Evolutionary conservation across 2,329 filamentous ascomycete species (phyloP).

Genomic region (Alternaria angustiovoidea): DNA sequence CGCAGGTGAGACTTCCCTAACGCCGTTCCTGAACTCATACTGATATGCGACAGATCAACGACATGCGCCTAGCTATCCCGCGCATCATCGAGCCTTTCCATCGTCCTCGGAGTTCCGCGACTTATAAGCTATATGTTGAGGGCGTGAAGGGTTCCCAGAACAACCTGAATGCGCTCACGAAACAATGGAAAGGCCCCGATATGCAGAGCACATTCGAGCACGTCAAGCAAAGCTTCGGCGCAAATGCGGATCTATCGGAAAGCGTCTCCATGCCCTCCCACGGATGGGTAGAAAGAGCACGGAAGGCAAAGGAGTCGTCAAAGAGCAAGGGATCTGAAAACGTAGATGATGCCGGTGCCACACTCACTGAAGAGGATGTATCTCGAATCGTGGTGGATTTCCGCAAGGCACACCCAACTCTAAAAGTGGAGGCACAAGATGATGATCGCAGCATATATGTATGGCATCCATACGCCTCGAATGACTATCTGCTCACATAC

Average conservation of each 20-base stretch:
- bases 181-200: conserved; percentile 49
- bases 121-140: conserved; percentile 51
- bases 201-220: conserved; percentile 48
- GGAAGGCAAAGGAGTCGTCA: conserved; percentile 26
- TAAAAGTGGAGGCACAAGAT: conserved; percentile 40
- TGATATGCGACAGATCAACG: conserved; percentile 49
- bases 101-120: conserved; percentile 35
- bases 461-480: neutral
- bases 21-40: neutral
- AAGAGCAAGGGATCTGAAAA: conserved; percentile 18
- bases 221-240: conserved; percentile 46
- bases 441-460: conserved; percentile 38
- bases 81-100: conserved; percentile 53
- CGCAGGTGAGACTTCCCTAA: conserved; percentile 45
- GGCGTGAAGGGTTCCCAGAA: conserved; percentile 47
- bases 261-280: conserved; percentile 45
- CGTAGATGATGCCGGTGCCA: conserved; percentile 15
- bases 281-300: conserved; percentile 50
- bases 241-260: conserved; percentile 49
- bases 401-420: conserved; percentile 32
- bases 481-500: conserved; percentile 10
- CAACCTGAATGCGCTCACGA: conserved; percentile 49
- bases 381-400: conserved; percentile 35
- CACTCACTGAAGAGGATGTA: conserved; percentile 33
- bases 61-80: conserved; percentile 54